Conservation (phyloP, 768 basidiomycete species). For the Strobilomyces dryophilus region DNA sequence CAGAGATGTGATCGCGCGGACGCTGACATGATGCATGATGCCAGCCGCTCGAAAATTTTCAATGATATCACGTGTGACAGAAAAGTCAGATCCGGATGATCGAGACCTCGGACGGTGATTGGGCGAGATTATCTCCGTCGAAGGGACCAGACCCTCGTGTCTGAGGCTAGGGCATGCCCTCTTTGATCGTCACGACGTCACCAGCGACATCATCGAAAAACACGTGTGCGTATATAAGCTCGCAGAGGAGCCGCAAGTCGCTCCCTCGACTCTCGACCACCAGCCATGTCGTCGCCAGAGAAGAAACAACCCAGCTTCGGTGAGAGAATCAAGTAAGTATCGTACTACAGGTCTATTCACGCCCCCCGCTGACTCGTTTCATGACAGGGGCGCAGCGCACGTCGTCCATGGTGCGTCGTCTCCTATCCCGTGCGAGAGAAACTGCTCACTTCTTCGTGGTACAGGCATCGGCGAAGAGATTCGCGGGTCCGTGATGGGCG, state of each 20-base stretch:
- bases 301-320: slow-evolving; percentile 7
- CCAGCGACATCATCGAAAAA: slow-evolving; percentile 8
- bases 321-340: slow-evolving; percentile 12
- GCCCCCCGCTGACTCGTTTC: no score
- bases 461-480: slow-evolving; percentile 43
- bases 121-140: slow-evolving; percentile 1
- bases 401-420: slow-evolving; percentile 33
- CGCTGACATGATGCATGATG: no score
- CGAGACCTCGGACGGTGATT: slow-evolving; percentile 9
- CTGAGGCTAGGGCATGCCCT: no score
- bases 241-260: not conserved
- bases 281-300: slow-evolving; percentile 4
- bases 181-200: slow-evolving; percentile 20
- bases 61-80: slow-evolving; percentile 6
- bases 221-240: slow-evolving; percentile 1
- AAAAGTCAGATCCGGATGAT: not conserved
- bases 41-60: slow-evolving; percentile 2
- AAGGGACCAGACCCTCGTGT: not conserved
- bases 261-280: no score
- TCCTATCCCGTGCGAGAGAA: not conserved
- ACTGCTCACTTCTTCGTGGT: slow-evolving; percentile 1
- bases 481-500: slow-evolving; percentile 40
- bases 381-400: slow-evolving; percentile 34
- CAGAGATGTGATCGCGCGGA: not conserved
- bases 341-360: no score